Evolutionary conservation across 2,329 filamentous ascomycete species (phyloP).

Genomic region (Penicillium sp.): DNA sequence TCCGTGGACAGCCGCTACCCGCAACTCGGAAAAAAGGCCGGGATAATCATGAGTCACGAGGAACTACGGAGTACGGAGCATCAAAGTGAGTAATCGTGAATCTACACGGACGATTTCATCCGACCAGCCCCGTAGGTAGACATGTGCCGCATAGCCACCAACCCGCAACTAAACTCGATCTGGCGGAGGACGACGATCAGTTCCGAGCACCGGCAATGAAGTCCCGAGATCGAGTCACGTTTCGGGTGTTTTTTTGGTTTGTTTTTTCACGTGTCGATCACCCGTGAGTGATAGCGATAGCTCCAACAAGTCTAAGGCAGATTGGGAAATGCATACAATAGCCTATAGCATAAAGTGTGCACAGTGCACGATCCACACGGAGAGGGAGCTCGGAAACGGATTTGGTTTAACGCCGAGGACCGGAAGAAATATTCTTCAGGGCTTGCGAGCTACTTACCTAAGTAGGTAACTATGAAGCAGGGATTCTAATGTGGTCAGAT

Average conservation of each 20-base stretch:
- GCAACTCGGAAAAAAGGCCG: neutral
- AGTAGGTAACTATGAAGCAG: neutral
- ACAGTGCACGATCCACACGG: neutral
- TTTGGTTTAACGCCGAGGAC: neutral
- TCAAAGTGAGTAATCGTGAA: neutral
- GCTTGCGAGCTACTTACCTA: neutral
- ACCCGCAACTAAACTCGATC: neutral
- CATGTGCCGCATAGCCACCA: slow-evolving; percentile 3
- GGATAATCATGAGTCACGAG: slow-evolving; percentile 1
- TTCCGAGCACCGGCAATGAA: neutral
- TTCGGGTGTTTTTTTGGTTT: no score
- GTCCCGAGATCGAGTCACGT: neutral
- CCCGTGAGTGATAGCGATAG: neutral
- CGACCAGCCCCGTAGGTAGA: neutral
- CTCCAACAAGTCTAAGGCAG: neutral
- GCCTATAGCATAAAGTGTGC: neutral
- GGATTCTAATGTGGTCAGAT: neutral
- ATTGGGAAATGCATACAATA: neutral
- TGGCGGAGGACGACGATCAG: neutral
- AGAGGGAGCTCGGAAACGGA: neutral
- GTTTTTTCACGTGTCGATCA: neutral
- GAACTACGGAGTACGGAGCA: neutral
- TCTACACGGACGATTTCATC: neutral
- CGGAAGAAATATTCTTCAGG: neutral
- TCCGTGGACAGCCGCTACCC: neutral